phyloP scores from a whole-genome alignment of 2,329 filamentous ascomycete species.

The Metarhizium guizhouense region DNA sequence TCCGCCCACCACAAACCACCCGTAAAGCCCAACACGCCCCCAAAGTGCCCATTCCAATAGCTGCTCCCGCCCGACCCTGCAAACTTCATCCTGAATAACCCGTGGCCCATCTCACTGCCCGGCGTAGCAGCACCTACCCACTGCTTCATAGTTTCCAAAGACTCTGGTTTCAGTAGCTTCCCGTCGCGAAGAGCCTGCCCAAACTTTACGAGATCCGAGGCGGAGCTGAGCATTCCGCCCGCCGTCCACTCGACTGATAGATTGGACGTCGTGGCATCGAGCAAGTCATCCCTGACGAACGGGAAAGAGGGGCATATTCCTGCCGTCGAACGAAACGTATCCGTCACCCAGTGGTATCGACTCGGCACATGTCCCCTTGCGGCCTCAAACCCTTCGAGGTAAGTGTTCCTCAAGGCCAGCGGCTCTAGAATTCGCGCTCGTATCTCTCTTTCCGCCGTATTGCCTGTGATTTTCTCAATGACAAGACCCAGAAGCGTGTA shows the following conservation, averaged over 20 bases:
- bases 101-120: slow-evolving; percentile 7
- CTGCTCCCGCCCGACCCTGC: neutral
- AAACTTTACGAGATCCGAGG: slow-evolving; percentile 7
- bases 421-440: slow-evolving; percentile 5
- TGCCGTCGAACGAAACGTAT: slow-evolving; percentile 4
- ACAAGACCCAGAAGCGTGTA: slow-evolving; percentile 10
- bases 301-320: slow-evolving; percentile 7
- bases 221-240: slow-evolving; percentile 8
- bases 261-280: slow-evolving; percentile 9
- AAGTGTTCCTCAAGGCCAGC: slow-evolving; percentile 6
- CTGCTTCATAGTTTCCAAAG: slow-evolving; percentile 5
- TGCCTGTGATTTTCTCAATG: slow-evolving; percentile 6
- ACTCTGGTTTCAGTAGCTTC: slow-evolving; percentile 4
- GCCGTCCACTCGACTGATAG: slow-evolving; percentile 9
- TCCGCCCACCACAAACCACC: slow-evolving; percentile 8
- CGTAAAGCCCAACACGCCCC: slow-evolving; percentile 8
- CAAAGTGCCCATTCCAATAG: slow-evolving; percentile 8
- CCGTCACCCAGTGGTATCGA: slow-evolving; percentile 8
- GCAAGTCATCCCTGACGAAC: slow-evolving; percentile 1
- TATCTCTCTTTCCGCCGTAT: slow-evolving; percentile 6
- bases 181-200: slow-evolving; percentile 8
- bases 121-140: slow-evolving; percentile 4
- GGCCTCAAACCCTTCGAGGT: slow-evolving; percentile 8
- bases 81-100: slow-evolving; percentile 6
- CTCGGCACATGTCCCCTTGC: neutral